These are phyloP conservation scores for Jatropha curcas DNA, from an alignment of 345 rosid genomes.

Conservation along the genomic window DNA sequence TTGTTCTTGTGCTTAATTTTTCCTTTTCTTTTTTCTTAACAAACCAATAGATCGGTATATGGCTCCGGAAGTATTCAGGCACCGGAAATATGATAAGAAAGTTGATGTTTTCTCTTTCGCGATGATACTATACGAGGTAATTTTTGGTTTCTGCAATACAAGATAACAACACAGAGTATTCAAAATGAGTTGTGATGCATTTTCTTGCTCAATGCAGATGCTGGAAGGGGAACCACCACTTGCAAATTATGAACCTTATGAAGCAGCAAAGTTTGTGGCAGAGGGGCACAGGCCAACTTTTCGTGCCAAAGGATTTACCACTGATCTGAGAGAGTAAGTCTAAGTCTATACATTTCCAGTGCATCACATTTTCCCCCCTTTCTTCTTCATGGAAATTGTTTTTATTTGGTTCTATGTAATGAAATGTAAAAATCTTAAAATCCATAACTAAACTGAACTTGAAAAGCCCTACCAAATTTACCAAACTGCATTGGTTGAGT, in stretches of 20 bases:
- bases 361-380: neutral
- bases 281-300: slow-evolving; percentile 86
- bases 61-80: slow-evolving; percentile 99
- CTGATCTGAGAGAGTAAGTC: slow-evolving; percentile 84
- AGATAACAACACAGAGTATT: slow-evolving; percentile 15
- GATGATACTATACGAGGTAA: slow-evolving; percentile 95
- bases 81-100: slow-evolving; percentile 94
- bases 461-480: too few relatives aligned
- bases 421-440: too few relatives aligned
- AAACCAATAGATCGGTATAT: slow-evolving; percentile 80
- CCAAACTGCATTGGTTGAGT: too few relatives aligned
- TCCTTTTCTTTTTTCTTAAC: slow-evolving; percentile 18
- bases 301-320: slow-evolving; percentile 71
- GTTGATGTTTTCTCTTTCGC: slow-evolving; percentile 98
- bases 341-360: slow-evolving; percentile 9
- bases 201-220: slow-evolving; percentile 58
- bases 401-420: neutral
- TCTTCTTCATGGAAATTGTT: too few relatives aligned
- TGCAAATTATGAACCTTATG: slow-evolving; percentile 80
- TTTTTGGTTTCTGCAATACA: slow-evolving; percentile 4
- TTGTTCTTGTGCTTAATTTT: slow-evolving; percentile 24
- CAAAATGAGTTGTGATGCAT: slow-evolving; percentile 20
- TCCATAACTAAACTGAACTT: too few relatives aligned
- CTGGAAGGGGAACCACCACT: slow-evolving; percentile 96
- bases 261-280: slow-evolving; percentile 90